phyloP scores from a whole-genome alignment of 306 rosid genomes.

The Spatholobus suberectus region DNA sequence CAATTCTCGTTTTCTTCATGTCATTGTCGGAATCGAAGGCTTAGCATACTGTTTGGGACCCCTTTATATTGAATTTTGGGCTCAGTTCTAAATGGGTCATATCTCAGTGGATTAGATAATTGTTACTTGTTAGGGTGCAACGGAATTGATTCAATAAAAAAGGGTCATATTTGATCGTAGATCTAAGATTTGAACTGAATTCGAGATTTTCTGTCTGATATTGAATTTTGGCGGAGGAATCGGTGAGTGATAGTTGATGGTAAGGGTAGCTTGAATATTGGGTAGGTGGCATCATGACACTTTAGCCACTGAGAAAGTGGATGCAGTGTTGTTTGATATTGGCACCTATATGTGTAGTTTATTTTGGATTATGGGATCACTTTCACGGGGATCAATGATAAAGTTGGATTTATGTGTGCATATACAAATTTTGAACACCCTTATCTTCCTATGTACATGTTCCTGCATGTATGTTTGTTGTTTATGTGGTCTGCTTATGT shows the following conservation, averaged over 20 bases:
- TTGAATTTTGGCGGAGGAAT: constrained; percentile 33
- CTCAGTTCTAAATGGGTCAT: constrained; percentile 26
- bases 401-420: constrained; percentile 14
- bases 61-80: constrained; percentile 23
- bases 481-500: neutral
- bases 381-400: constrained; percentile 2
- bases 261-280: constrained; percentile 13
- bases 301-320: constrained; percentile 13
- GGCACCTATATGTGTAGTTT: neutral
- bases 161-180: constrained; percentile 33
- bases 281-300: constrained; percentile 3
- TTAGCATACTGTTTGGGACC: neutral
- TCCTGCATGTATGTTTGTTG: neutral
- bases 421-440: neutral
- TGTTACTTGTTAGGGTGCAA: constrained; percentile 35
- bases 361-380: neutral
- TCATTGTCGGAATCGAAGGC: constrained; percentile 32
- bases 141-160: constrained; percentile 22
- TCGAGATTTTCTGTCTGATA: neutral
- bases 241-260: constrained; percentile 31
- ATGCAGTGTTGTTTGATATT: constrained; percentile 10
- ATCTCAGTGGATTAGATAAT: constrained; percentile 33
- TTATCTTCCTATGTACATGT: constrained; percentile 15
- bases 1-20: constrained; percentile 17
- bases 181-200: constrained; percentile 35